phyloP scores from a whole-genome alignment of 805 yeast genomes.

The Saccharomycopsis oosterbeekiorum region DNA sequence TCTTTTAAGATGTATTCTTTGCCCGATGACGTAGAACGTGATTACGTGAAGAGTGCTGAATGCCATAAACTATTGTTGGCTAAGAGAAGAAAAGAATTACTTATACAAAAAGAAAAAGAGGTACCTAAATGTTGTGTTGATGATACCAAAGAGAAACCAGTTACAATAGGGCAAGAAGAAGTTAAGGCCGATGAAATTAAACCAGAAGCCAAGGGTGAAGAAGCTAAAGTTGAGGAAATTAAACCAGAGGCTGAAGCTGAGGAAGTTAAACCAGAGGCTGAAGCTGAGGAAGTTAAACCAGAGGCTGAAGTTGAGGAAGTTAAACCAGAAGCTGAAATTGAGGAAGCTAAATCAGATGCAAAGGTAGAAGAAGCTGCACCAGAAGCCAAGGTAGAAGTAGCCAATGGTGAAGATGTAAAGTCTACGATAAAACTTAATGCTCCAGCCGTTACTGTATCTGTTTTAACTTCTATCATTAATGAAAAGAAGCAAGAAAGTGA shows the following conservation, averaged over 20 bases:
- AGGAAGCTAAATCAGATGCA: background rate
- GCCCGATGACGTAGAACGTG: constrained; percentile 69
- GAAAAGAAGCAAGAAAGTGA: background rate
- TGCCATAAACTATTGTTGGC: constrained; percentile 56
- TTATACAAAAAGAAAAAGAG: background rate
- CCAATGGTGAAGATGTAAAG: background rate
- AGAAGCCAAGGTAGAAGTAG: background rate
- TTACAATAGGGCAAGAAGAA: background rate
- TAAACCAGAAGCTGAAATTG: background rate
- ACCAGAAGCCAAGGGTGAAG: constrained; percentile 13
- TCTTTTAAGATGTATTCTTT: constrained; percentile 56
- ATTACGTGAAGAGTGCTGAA: constrained; percentile 60
- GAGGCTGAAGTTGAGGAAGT: background rate
- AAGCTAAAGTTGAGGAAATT: constrained; percentile 17
- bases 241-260: constrained; percentile 16
- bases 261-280: constrained; percentile 15
- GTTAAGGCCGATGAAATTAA: constrained; percentile 6
- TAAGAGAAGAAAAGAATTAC: constrained; percentile 39
- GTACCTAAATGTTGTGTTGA: background rate
- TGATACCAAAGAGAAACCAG: background rate
- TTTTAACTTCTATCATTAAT: too few relatives aligned
- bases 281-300: constrained; percentile 8
- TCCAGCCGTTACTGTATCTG: background rate
- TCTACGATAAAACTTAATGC: background rate
- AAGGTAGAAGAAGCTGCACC: background rate